These are phyloP conservation scores for Prunus dulcis DNA, from an alignment of 306 rosid species.

Conservation along the genomic window DNA sequence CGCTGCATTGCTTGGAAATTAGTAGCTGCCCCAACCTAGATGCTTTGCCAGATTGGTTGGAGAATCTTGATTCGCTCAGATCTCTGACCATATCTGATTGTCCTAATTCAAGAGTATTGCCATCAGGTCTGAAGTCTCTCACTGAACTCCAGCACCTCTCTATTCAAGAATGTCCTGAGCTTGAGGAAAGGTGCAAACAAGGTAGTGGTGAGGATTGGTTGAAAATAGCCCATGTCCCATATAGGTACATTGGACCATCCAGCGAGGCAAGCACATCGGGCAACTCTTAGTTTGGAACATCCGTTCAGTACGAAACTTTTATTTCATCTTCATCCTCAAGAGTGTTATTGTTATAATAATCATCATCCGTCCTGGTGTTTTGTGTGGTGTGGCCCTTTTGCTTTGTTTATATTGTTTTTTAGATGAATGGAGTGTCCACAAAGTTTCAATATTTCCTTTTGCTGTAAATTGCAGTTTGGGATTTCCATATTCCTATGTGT, in stretches of 20 bases:
- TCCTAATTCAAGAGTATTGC: not conserved
- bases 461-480: too few species aligned
- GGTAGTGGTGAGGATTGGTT: conserved; percentile 8
- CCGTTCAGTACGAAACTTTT: too few species aligned
- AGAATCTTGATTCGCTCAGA: not conserved
- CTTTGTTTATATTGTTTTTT: too few species aligned
- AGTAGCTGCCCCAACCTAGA: not conserved
- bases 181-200: not conserved
- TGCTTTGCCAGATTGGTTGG: conserved; percentile 18
- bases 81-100: not conserved
- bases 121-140: not conserved
- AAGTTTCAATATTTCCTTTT: too few species aligned
- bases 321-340: not conserved
- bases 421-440: too few species aligned
- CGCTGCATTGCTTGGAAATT: not conserved
- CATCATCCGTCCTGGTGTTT: too few species aligned
- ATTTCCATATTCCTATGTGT: too few species aligned
- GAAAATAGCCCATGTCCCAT: conserved; percentile 12
- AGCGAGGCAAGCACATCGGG: not conserved
- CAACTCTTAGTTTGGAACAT: not conserved
- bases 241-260: conserved; percentile 4
- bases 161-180: conserved; percentile 1
- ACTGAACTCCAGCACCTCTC: conserved; percentile 15
- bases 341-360: too few species aligned
- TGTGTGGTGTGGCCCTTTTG: too few species aligned